Percentiles rank a stretch among this genome's conserved stretches.
phyloP scores from a whole-genome alignment of 2,329 filamentous ascomycete species.

The Cladophialophora exuberans region DNA sequence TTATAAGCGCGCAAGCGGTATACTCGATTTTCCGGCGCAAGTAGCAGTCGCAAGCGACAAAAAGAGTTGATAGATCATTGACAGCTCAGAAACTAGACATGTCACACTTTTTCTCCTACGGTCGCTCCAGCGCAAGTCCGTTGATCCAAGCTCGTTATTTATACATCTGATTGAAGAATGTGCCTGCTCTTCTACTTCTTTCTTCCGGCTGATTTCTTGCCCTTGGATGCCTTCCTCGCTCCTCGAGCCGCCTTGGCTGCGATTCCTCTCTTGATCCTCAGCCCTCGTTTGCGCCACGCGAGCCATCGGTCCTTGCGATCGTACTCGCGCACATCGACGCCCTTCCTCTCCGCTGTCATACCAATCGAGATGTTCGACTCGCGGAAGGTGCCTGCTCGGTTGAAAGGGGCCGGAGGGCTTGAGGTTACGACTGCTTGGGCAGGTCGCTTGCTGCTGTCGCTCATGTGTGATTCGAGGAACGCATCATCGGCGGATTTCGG shows the following conservation, averaged over 20 bases:
- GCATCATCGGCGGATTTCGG: conserved; percentile 21
- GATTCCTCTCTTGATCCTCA: conserved; percentile 48
- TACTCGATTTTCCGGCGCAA: not conserved
- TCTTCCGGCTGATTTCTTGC: conserved; percentile 55
- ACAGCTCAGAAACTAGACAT: not conserved
- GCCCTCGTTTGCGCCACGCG: conserved; percentile 65
- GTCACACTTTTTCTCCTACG: no score
- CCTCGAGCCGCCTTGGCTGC: conserved; percentile 68
- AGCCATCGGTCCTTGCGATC: conserved; percentile 63
- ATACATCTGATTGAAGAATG: no score
- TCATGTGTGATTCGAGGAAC: conserved; percentile 25
- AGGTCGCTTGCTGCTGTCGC: conserved; percentile 19
- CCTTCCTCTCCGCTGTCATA: conserved; percentile 51
- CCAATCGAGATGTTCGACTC: conserved; percentile 56
- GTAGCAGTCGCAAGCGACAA: not conserved
- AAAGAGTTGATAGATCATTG: not conserved
- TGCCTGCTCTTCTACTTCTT: not conserved
- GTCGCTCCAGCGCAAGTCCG: no score
- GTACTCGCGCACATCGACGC: conserved; percentile 59
- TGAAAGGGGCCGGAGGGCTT: conserved; percentile 35
- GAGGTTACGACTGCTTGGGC: not conserved
- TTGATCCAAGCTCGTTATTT: no score
- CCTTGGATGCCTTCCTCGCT: conserved; percentile 65
- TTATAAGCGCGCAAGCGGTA: conserved; percentile 43
- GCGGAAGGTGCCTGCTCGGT: conserved; percentile 40